A percentile compares a stretch with the other conserved stretches of the same genome.
Conservation (phyloP, 2,329 filamentous ascomycete genomes). For the Erysiphe pisi region DNA sequence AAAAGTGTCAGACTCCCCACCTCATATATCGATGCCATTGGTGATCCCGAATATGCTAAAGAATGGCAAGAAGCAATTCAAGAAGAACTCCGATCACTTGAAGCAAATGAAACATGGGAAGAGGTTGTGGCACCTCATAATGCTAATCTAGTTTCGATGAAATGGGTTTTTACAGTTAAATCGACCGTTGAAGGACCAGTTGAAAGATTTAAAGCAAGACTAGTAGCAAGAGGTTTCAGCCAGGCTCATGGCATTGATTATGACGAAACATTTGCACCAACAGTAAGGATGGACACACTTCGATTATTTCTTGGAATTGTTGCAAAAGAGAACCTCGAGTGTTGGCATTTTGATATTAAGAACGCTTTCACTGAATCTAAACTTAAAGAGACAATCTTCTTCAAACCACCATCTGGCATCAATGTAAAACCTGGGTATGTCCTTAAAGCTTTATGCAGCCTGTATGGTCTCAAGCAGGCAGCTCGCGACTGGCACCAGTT, state of each 20-base stretch:
- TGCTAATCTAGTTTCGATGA: not conserved
- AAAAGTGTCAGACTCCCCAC: not conserved
- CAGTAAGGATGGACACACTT: not conserved
- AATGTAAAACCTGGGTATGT: not conserved
- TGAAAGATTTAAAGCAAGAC: no score
- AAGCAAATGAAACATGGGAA: not conserved
- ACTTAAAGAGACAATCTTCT: not conserved
- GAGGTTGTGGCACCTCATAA: not conserved
- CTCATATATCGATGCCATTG: not conserved
- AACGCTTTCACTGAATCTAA: not conserved
- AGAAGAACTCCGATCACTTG: not conserved
- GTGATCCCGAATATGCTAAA: not conserved
- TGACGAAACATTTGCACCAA: not conserved
- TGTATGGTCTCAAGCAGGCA: not conserved
- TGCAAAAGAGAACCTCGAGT: slow-evolving; percentile 3
- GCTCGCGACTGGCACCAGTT: not conserved
- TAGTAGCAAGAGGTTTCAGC: not conserved
- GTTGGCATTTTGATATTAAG: not conserved
- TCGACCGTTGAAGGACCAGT: not conserved
- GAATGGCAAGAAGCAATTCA: not conserved
- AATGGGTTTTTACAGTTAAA: not conserved
- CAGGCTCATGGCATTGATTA: slow-evolving; percentile 7
- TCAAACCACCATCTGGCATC: not conserved
- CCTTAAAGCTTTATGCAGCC: not conserved
- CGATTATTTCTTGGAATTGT: not conserved